These are phyloP conservation scores for Mucor saturninus DNA, from an alignment of 371 early-diverging fungal species.

Conservation along the genomic window DNA sequence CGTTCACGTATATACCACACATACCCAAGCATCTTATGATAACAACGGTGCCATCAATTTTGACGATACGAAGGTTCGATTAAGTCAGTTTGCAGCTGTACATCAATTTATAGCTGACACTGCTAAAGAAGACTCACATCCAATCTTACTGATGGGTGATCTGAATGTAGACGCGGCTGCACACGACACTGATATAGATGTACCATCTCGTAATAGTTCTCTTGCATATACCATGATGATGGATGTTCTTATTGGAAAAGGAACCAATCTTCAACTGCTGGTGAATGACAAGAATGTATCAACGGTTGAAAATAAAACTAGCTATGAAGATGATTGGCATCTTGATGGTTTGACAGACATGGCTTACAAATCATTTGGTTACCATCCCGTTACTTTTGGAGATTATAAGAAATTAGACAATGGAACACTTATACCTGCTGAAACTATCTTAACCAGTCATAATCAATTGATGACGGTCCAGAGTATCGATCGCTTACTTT, in stretches of 20 bases:
- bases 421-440: slow-evolving; percentile 54
- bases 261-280: slow-evolving; percentile 27
- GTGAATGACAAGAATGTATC: neutral
- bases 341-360: slow-evolving; percentile 54
- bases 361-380: slow-evolving; percentile 56
- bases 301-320: neutral
- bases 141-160: slow-evolving; percentile 73
- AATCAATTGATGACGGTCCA: slow-evolving; percentile 61
- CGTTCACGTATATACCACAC: slow-evolving; percentile 80
- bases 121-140: slow-evolving; percentile 39
- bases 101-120: slow-evolving; percentile 66
- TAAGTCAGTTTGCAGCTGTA: slow-evolving; percentile 62
- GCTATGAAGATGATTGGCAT: slow-evolving; percentile 14
- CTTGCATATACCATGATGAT: slow-evolving; percentile 73
- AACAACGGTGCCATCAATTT: slow-evolving; percentile 45
- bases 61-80: slow-evolving; percentile 58
- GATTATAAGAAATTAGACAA: slow-evolving; percentile 54
- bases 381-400: slow-evolving; percentile 84
- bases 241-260: slow-evolving; percentile 66
- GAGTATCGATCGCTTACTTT: slow-evolving; percentile 76
- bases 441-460: slow-evolving; percentile 64
- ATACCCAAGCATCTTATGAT: slow-evolving; percentile 80
- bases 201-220: slow-evolving; percentile 39
- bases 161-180: slow-evolving; percentile 75
- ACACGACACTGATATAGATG: slow-evolving; percentile 35